Conservation (phyloP, 148 eudicot species). For the Rhododendron mucronatum region DNA sequence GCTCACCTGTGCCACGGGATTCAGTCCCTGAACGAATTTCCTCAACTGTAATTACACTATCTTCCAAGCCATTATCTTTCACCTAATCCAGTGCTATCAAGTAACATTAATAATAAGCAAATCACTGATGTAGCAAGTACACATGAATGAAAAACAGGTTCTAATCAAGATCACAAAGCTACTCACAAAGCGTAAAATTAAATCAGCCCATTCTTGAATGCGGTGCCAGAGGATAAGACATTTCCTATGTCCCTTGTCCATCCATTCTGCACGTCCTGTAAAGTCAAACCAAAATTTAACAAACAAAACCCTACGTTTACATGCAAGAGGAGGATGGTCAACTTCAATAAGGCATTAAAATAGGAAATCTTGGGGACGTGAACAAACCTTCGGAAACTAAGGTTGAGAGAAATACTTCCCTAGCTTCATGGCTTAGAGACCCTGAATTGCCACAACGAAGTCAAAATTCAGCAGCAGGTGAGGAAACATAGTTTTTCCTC, state of each 20-base stretch:
- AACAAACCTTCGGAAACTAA: slow-evolving; percentile 76
- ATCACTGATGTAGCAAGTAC: neutral
- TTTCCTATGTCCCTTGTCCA: slow-evolving; percentile 84
- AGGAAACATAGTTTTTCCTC: neutral
- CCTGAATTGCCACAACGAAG: slow-evolving; percentile 53
- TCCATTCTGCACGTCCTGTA: slow-evolving; percentile 94
- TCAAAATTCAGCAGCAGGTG: neutral
- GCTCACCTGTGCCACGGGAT: slow-evolving; percentile 86
- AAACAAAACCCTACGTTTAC: neutral
- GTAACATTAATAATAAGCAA: neutral
- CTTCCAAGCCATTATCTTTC: slow-evolving; percentile 86
- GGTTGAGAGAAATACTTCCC: slow-evolving; percentile 82
- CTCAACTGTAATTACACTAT: slow-evolving; percentile 88
- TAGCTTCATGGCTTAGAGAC: slow-evolving; percentile 95
- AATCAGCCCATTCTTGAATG: slow-evolving; percentile 94
- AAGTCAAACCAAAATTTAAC: slow-evolving; percentile 8
- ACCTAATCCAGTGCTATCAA: slow-evolving; percentile 37
- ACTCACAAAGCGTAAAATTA: slow-evolving; percentile 71
- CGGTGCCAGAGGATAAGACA: slow-evolving; percentile 96
- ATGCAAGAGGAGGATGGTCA: slow-evolving; percentile 1
- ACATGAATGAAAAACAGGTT: neutral
- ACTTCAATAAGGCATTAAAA: neutral
- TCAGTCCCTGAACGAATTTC: slow-evolving; percentile 85
- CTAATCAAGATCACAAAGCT: neutral
- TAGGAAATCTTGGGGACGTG: neutral